These are phyloP conservation scores for Endoconidiophora polonica DNA, from an alignment of 2,329 filamentous ascomycete species.

Conservation along the genomic window DNA sequence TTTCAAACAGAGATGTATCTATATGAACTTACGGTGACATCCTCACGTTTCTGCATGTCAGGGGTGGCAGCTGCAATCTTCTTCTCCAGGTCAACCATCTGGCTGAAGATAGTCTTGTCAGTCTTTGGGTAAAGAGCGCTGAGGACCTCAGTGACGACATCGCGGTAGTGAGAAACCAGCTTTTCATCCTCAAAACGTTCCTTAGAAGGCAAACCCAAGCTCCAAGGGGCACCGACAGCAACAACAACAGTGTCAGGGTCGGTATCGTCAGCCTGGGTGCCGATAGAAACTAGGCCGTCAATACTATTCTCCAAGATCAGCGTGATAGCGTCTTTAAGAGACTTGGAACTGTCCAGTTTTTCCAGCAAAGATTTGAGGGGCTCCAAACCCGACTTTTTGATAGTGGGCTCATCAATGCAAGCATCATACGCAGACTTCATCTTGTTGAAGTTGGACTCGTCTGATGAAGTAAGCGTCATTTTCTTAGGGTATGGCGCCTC, in stretches of 20 bases:
- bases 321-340: slow-evolving; percentile 26
- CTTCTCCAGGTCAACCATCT: slow-evolving; percentile 40
- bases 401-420: slow-evolving; percentile 44
- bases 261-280: slow-evolving; percentile 27
- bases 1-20: neutral
- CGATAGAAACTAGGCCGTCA: slow-evolving; percentile 22
- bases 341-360: slow-evolving; percentile 23
- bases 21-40: slow-evolving; percentile 34
- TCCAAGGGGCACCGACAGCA: slow-evolving; percentile 26
- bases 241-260: slow-evolving; percentile 24
- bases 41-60: slow-evolving; percentile 38
- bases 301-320: slow-evolving; percentile 31
- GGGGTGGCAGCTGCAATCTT: slow-evolving; percentile 43
- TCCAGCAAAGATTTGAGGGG: slow-evolving; percentile 41
- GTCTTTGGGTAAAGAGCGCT: slow-evolving; percentile 20
- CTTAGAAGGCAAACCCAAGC: slow-evolving; percentile 45
- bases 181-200: slow-evolving; percentile 41
- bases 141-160: slow-evolving; percentile 16
- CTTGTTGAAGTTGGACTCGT: slow-evolving; percentile 48
- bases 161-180: slow-evolving; percentile 33
- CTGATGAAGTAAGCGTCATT: slow-evolving; percentile 21
- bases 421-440: slow-evolving; percentile 47
- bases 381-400: slow-evolving; percentile 36
- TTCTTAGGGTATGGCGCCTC: slow-evolving; percentile 36
- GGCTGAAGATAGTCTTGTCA: slow-evolving; percentile 24